Conservation (phyloP, 2,329 filamentous ascomycete species). For the Claviceps paspali region DNA sequence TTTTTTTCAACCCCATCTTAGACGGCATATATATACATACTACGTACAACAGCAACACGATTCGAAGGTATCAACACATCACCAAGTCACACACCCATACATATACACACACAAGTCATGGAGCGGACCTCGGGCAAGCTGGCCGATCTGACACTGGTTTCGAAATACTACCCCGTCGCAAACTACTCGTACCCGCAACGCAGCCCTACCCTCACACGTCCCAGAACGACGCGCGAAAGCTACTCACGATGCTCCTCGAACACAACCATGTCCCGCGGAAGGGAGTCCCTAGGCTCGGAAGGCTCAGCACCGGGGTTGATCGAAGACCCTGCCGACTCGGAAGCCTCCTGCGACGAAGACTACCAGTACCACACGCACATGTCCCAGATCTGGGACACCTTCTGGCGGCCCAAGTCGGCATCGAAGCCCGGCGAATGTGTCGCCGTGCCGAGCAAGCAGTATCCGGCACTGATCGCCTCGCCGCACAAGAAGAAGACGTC, state of each 20-base stretch:
- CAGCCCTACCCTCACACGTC: constrained; percentile 8
- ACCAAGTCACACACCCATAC: no score
- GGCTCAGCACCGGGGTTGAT: constrained; percentile 32
- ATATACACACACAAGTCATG: no score
- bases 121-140: constrained; percentile 15
- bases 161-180: constrained; percentile 14
- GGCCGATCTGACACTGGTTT: background rate
- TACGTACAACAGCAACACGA: no score
- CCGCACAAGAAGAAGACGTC: constrained; percentile 9
- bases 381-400: constrained; percentile 35
- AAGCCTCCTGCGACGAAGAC: constrained; percentile 35
- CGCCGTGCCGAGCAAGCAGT: constrained; percentile 14
- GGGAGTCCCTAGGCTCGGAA: constrained; percentile 25
- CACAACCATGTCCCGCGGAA: background rate
- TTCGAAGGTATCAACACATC: no score
- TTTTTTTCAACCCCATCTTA: no score
- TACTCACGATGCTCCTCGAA: constrained; percentile 3
- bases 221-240: background rate
- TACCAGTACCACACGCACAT: constrained; percentile 30
- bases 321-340: constrained; percentile 35
- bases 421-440: constrained; percentile 3
- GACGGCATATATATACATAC: no score
- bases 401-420: constrained; percentile 20
- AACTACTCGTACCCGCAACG: constrained; percentile 26
- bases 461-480: constrained; percentile 17